Percentiles rank a stretch among this genome's conserved stretches.
These are phyloP conservation scores for Botrytis cinerea DNA, from an alignment of 2,329 filamentous ascomycete genomes.

Conservation along the genomic window DNA sequence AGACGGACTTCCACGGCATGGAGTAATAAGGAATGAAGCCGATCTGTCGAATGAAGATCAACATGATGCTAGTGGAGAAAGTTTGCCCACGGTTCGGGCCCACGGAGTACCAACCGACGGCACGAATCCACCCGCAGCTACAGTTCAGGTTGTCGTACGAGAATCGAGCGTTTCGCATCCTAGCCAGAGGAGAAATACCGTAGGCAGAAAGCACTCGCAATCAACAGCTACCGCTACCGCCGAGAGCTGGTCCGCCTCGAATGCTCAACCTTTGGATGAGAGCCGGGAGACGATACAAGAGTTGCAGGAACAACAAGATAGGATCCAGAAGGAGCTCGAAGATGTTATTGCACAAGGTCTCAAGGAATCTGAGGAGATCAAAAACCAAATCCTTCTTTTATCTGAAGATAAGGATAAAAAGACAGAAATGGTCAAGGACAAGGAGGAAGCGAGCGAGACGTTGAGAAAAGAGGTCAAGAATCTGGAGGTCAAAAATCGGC, in stretches of 20 bases:
- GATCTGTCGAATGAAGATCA: slow-evolving; percentile 58
- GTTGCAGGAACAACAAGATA: slow-evolving; percentile 79
- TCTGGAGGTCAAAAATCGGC: slow-evolving; percentile 78
- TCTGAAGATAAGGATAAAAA: slow-evolving; percentile 79
- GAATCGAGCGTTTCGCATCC: slow-evolving; percentile 62
- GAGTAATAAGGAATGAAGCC: slow-evolving; percentile 57
- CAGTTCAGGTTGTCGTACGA: slow-evolving; percentile 59
- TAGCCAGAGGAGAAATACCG: slow-evolving; percentile 62
- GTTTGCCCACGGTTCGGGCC: slow-evolving; percentile 47
- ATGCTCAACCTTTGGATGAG: slow-evolving; percentile 50
- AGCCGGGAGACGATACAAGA: slow-evolving; percentile 70
- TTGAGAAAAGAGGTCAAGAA: slow-evolving; percentile 78
- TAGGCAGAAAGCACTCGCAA: slow-evolving; percentile 67
- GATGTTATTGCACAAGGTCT: slow-evolving; percentile 70
- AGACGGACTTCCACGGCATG: slow-evolving; percentile 63
- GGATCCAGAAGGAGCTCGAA: slow-evolving; percentile 79
- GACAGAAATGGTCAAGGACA: slow-evolving; percentile 77
- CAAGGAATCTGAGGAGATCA: slow-evolving; percentile 72
- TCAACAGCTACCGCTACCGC: slow-evolving; percentile 52
- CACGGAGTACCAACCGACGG: slow-evolving; percentile 62
- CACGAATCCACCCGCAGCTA: slow-evolving; percentile 59
- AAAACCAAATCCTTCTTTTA: slow-evolving; percentile 65
- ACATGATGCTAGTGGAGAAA: slow-evolving; percentile 47
- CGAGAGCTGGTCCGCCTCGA: slow-evolving; percentile 40
- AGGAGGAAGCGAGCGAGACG: slow-evolving; percentile 85